Conservation (phyloP, 371 early-diverging fungal genomes). For the Mucor saturninus region DNA sequence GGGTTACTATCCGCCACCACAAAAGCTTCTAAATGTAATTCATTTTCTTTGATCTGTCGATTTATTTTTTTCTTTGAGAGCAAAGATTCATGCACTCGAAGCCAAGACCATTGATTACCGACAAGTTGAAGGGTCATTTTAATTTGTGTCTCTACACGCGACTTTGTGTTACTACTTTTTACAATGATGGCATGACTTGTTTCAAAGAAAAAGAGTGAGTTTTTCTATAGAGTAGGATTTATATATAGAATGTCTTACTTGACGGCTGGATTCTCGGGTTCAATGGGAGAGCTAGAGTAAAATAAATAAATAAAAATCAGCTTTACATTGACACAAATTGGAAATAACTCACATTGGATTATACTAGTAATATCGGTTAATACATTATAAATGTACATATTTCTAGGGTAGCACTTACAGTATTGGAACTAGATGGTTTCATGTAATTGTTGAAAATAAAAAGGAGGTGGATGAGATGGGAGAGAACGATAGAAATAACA, state of each 20-base stretch:
- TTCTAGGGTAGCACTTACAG: neutral
- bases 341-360: no score
- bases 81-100: constrained; percentile 62
- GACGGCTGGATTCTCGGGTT: no score
- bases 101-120: constrained; percentile 60
- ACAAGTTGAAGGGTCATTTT: constrained; percentile 67
- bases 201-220: neutral
- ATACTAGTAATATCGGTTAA: no score
- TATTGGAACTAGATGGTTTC: constrained; percentile 8
- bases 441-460: neutral
- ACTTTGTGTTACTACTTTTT: constrained; percentile 58
- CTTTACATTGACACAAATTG: no score
- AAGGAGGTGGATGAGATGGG: neutral
- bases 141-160: constrained; percentile 79
- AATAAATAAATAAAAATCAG: neutral
- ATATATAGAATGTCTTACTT: no score
- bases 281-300: neutral
- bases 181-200: neutral
- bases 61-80: constrained; percentile 50
- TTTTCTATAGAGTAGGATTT: neutral
- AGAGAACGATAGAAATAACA: no score
- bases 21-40: constrained; percentile 72
- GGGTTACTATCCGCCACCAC: constrained; percentile 86
- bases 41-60: constrained; percentile 30
- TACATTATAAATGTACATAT: neutral